These are phyloP conservation scores for Globisporangium okanoganense DNA, from an alignment of 352 stramenopile genomes.

Conservation along the genomic window DNA sequence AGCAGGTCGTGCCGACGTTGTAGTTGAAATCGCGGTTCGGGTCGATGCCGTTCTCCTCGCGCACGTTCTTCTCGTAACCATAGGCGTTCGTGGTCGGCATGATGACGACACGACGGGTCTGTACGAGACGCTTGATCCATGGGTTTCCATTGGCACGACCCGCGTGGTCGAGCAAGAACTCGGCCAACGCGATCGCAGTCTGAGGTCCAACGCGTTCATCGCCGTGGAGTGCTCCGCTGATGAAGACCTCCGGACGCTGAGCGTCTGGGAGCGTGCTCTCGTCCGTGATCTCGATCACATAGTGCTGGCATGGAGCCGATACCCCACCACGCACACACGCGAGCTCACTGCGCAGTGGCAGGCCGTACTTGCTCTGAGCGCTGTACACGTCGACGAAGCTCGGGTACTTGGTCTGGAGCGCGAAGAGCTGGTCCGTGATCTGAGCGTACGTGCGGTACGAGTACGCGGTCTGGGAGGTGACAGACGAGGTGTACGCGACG, in stretches of 20 bases:
- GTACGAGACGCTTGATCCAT: constrained; percentile 73
- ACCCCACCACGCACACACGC: constrained; percentile 37
- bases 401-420: constrained; percentile 51
- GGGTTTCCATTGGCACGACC: constrained; percentile 33
- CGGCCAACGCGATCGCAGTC: constrained; percentile 66
- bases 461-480: constrained; percentile 18
- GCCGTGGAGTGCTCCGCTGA: constrained; percentile 93
- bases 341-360: constrained; percentile 49
- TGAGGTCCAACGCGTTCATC: constrained; percentile 92
- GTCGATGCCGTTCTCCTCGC: constrained; percentile 85
- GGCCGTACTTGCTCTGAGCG: constrained; percentile 71
- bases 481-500: neutral
- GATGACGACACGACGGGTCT: constrained; percentile 70
- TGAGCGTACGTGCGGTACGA: constrained; percentile 66
- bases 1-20: constrained; percentile 79
- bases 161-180: constrained; percentile 60
- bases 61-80: constrained; percentile 82
- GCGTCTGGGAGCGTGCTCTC: constrained; percentile 52
- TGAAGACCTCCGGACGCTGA: constrained; percentile 90
- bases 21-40: constrained; percentile 98
- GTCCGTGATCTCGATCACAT: constrained; percentile 85
- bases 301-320: constrained; percentile 59
- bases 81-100: constrained; percentile 92
- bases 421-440: constrained; percentile 58
- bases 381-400: constrained; percentile 75